Evolutionary conservation across 129 eudicot species (phyloP).

Genomic region (Smallanthus sonchifolius): DNA sequence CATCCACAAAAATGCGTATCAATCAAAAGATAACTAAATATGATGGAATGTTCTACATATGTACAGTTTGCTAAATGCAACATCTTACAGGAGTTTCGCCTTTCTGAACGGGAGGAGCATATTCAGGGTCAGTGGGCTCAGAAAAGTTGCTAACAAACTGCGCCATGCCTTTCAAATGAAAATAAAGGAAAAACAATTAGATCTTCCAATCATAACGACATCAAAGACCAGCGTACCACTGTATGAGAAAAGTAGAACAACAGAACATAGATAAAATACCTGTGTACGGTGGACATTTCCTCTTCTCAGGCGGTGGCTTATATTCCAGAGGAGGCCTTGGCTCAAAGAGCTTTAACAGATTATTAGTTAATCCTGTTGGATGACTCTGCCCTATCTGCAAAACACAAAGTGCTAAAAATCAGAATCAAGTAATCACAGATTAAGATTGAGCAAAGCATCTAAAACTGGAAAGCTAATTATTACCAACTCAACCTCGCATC

Average conservation of each 20-base stretch:
- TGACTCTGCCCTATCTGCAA: constrained; percentile 95
- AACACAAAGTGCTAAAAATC: background rate
- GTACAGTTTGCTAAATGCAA: constrained; percentile 1
- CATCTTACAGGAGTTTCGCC: constrained; percentile 88
- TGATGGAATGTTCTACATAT: background rate
- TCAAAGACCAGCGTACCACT: background rate
- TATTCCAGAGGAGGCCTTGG: constrained; percentile 95
- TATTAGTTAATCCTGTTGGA: constrained; percentile 91
- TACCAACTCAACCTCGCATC: background rate
- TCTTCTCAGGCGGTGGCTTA: constrained; percentile 97
- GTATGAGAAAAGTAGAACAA: background rate
- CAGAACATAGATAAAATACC: constrained; percentile 35
- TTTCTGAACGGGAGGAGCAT: constrained; percentile 74
- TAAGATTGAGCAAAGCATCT: background rate
- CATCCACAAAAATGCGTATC: background rate
- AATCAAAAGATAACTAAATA: background rate
- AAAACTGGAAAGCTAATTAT: background rate
- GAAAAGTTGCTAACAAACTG: constrained; percentile 77
- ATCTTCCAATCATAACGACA: background rate
- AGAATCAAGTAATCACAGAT: constrained; percentile 2
- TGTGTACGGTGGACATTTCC: constrained; percentile 84
- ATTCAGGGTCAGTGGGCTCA: constrained; percentile 77
- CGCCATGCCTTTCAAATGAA: constrained; percentile 55
- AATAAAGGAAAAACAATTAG: background rate
- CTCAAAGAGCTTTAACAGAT: constrained; percentile 85